Base-by-base conservation (phyloP, 768 basidiomycete species). In the Fistulinella prunicolor region DNA sequence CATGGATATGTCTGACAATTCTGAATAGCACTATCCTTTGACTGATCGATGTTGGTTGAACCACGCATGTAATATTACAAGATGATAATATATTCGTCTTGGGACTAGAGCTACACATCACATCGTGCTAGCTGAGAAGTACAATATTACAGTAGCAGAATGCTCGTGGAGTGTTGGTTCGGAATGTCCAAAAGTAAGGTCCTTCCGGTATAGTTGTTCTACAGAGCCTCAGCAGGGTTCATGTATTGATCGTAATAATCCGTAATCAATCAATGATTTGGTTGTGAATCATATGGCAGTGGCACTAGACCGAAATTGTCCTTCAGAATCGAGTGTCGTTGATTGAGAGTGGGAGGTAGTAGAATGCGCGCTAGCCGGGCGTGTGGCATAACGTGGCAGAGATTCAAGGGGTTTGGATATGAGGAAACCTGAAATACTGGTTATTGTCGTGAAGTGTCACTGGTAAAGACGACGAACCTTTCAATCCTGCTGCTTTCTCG, bases 401-500 rank as follows among this genome's bases (percentile, higher is more conserved):
- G 79, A 66, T 62, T 85, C 82, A 5, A 82, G 65, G 21, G 84
- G 84, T 53, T 77, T 82, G 38, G 79, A 76, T 55, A 85, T 76
- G 38, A 83, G 60, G 63, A 74, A 83, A 19, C 79, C 77, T 77
- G 41, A 37, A 21, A 42, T 9, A 46, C 37, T 3, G 26, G 43
- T 59, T 36, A 58, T 34, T 44, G 17, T 37, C 14, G 21, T 21
- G 38, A 20, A 10, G 42, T 24, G 21, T 38, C 22, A 58, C 32
- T 35, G 52, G 24, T 16, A 41, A 19, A 47, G 1, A 40, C 6
- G 30, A 50, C 65, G 26, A 47, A 68, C 86, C 86, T 59, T 72
- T 80, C 57, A 81, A 65, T 9, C 73, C 81, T 9, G 85, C 86
- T 44, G 78, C 77, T 67, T 85, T 86, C 68, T 90, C 85, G 4